Evolutionary conservation across 495 filamentous ascomycete species (phyloP).

Genomic region (Xylaria intraflava): DNA sequence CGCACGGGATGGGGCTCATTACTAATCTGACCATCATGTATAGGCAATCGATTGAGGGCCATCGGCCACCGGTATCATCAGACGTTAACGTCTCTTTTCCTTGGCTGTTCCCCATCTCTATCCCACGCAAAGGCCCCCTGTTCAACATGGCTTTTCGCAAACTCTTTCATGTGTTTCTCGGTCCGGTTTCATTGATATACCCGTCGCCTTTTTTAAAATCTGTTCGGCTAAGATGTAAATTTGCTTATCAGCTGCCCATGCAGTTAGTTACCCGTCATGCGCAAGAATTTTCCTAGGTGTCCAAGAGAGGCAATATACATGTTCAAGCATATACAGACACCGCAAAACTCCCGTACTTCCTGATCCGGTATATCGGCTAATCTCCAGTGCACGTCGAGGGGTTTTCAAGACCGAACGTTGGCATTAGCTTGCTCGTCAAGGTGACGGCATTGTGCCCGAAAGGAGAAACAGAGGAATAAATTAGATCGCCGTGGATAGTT

Average conservation of each 20-base stretch:
- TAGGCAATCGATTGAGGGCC: not conserved
- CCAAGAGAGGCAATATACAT: not conserved
- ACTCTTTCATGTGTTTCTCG: not conserved
- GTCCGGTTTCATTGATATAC: not conserved
- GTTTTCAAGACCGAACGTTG: not conserved
- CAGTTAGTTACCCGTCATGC: no score
- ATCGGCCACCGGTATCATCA: no score
- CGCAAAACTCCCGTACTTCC: not conserved
- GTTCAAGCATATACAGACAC: not conserved
- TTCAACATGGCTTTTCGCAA: not conserved
- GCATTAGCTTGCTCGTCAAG: not conserved
- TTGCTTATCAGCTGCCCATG: no score
- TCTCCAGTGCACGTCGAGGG: not conserved
- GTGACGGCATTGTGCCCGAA: not conserved
- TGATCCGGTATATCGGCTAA: not conserved
- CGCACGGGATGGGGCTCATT: slow-evolving; percentile 3
- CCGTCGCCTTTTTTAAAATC: no score
- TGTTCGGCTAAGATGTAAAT: no score
- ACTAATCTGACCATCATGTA: not conserved
- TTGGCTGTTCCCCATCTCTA: not conserved
- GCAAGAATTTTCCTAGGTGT: not conserved
- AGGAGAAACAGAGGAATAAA: not conserved
- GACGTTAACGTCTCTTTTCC: not conserved
- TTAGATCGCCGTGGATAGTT: not conserved
- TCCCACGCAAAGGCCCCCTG: not conserved